Conservation (phyloP, 371 early-diverging fungal species). For the Funneliformis caledonium region DNA sequence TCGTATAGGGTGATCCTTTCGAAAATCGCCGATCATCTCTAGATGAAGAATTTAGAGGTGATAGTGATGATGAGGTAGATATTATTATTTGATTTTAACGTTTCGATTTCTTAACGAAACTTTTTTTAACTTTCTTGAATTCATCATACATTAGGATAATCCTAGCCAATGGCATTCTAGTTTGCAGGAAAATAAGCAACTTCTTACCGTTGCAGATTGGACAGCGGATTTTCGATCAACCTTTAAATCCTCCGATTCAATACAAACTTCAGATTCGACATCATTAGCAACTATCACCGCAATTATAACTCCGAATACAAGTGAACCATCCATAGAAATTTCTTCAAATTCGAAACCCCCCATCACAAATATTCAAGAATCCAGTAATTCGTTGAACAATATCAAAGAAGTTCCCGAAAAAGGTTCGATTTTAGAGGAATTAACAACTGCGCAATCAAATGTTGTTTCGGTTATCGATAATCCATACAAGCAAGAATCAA, state of each 20-base stretch:
- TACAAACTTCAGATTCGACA: neutral
- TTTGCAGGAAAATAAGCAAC: neutral
- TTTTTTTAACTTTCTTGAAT: neutral
- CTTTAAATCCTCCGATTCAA: neutral
- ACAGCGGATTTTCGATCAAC: slow-evolving; percentile 31
- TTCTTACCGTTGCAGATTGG: slow-evolving; percentile 34
- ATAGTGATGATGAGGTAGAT: slow-evolving; percentile 37
- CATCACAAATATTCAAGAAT: neutral
- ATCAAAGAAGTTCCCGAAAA: slow-evolving; percentile 7
- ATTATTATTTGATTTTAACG: neutral
- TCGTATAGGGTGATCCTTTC: slow-evolving; percentile 20
- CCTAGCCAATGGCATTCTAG: slow-evolving; percentile 10
- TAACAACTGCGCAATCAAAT: neutral
- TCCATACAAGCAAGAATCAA: neutral
- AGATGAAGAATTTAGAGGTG: slow-evolving; percentile 1
- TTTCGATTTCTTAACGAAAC: neutral
- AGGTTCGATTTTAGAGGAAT: neutral
- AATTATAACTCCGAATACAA: neutral
- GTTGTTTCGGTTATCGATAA: neutral
- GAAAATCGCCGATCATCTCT: slow-evolving; percentile 32
- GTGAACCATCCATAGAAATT: neutral
- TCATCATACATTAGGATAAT: neutral
- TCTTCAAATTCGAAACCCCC: neutral
- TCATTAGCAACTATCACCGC: neutral
- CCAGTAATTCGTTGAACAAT: neutral